phyloP scores from a whole-genome alignment of 148 eudicot species.

The Amaranthus hypochondriacus region DNA sequence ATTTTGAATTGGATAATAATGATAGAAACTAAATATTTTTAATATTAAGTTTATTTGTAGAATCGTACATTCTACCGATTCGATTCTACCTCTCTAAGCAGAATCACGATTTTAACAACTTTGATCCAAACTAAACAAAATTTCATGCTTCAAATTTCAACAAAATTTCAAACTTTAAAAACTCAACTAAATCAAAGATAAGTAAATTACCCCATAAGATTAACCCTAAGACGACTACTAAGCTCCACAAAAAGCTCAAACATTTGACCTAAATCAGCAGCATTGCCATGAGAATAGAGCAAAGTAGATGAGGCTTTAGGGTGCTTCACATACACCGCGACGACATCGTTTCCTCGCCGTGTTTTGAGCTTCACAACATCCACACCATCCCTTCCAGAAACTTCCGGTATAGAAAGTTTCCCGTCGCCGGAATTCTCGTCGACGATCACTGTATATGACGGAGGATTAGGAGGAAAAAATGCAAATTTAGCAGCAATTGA shows the following conservation, averaged over 20 bases:
- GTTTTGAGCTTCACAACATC: constrained; percentile 60
- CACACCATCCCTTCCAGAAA: constrained; percentile 53
- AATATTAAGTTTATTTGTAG: too few relatives aligned
- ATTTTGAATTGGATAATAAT: too few relatives aligned
- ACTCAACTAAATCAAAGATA: neutral
- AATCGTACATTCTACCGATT: too few relatives aligned
- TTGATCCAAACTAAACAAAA: neutral
- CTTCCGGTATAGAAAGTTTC: constrained; percentile 58
- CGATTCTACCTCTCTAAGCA: too few relatives aligned
- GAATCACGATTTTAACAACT: too few relatives aligned
- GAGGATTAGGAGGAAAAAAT: constrained; percentile 86
- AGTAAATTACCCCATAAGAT: constrained; percentile 68
- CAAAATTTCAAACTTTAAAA: neutral
- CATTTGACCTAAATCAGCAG: constrained; percentile 98
- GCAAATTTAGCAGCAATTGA: constrained; percentile 97
- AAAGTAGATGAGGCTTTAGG: constrained; percentile 66
- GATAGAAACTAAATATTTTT: too few relatives aligned
- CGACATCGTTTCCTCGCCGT: constrained; percentile 69
- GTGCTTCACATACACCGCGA: constrained; percentile 59
- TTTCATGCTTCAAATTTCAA: neutral
- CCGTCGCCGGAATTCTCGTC: constrained; percentile 41
- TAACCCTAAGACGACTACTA: constrained; percentile 74
- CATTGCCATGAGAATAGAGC: constrained; percentile 93
- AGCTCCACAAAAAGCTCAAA: constrained; percentile 83
- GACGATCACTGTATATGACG: constrained; percentile 73